Evolutionary conservation across 306 rosid species (phyloP), one percentile per base, ranked within the genome.

Genomic region (Herpetospermum pedunculosum): DNA sequence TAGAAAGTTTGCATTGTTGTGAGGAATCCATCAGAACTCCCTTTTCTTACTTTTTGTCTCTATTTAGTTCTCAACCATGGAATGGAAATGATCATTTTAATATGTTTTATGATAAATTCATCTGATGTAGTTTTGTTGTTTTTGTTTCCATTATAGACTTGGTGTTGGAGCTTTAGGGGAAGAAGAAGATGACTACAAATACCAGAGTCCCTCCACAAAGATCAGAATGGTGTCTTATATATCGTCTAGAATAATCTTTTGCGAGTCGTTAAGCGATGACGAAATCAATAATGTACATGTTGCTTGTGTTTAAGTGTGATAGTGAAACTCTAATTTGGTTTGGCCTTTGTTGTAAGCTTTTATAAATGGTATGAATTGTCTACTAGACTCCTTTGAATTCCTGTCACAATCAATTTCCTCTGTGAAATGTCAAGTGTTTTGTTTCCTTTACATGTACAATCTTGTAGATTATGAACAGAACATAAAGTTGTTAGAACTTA

Each of bases 111-210:
- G 29, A 63, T 26, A 75, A 62, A n/a, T 46, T 28, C 63, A 69
- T 41, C 54, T 43, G 74, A 47, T 54, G 75, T 84, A 81, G 74
- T 79, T 47, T 38, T 74, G 59, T 78, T 73, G 11, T 63, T 82
- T 83, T 53, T 72, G 1, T 70, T 83, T 85, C 73, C 65, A 78
- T 79, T 81, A 84, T 77, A 94, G 97, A 94, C 84, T 85, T 89
- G 91, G 99, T 94, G 84, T 84, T 94, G 90, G 99, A 94, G 96
- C 89, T 94, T 74, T 83, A 88, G 81, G 72, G 75, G 77, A 48
- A 77, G 77, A 76, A 81, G 77, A 26, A 13, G 32, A 8, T 3
- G 32, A 4, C 35, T 26, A 15, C 76, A 37, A 73, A 76, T 77
- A 40, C 54, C 37, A 13, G 18, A 35, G 34, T 21, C 14, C 73